Evolutionary conservation across 2,329 filamentous ascomycete genomes (phyloP).

Genomic region (Cyphellophora europaea): DNA sequence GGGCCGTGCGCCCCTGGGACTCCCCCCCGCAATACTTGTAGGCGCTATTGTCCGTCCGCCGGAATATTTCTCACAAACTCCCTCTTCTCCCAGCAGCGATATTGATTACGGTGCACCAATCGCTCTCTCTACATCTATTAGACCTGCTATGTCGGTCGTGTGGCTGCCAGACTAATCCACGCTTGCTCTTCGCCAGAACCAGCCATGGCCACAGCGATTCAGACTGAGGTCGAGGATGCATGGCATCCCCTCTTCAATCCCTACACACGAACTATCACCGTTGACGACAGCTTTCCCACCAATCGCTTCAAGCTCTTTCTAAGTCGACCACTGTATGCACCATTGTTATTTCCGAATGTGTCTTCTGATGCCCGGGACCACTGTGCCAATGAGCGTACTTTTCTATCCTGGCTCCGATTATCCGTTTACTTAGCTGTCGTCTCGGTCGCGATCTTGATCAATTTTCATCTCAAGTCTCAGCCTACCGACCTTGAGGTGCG

Average conservation of each 20-base stretch:
- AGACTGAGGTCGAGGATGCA: conserved; percentile 7
- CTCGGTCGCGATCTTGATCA: conserved; percentile 79
- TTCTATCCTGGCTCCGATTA: conserved; percentile 84
- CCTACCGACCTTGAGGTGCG: conserved; percentile 62
- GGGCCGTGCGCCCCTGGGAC: no score
- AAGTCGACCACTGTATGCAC: conserved; percentile 45
- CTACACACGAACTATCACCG: conserved; percentile 2
- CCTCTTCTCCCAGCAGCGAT: no score
- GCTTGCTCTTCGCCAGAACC: no score
- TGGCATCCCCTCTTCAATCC: conserved; percentile 18
- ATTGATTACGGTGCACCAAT: no score
- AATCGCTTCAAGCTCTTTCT: conserved; percentile 33
- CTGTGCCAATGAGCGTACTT: conserved; percentile 60
- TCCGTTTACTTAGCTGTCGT: conserved; percentile 88
- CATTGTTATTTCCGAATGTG: conserved; percentile 57
- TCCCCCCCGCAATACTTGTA: no score
- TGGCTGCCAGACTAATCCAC: no score
- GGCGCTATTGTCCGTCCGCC: no score
- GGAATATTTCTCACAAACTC: no score
- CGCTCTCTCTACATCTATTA: no score
- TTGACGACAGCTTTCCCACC: conserved; percentile 16
- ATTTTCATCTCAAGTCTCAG: conserved; percentile 75
- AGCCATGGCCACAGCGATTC: no score
- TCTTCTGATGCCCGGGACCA: conserved; percentile 59
- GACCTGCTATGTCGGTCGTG: no score